Conservation (phyloP, 257 asterid species). For the Ballota nigra region DNA sequence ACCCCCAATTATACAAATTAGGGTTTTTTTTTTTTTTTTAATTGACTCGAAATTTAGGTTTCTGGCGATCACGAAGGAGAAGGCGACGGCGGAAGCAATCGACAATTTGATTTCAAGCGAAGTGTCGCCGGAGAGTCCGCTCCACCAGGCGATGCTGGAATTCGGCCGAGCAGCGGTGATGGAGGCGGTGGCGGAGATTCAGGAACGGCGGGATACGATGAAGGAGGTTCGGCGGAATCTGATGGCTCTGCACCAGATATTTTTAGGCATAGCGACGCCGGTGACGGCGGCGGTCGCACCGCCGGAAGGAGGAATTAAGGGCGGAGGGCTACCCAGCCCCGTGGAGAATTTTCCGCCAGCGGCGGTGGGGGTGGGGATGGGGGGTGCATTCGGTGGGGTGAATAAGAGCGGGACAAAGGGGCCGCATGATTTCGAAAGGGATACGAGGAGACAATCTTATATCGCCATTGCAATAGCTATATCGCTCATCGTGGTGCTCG, state of each 20-base stretch:
- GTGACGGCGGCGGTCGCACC: conserved; percentile 4
- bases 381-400: neutral
- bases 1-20: neutral
- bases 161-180: conserved; percentile 31
- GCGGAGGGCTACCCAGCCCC: conserved; percentile 27
- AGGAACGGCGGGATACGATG: conserved; percentile 50
- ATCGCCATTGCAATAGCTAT: conserved; percentile 36
- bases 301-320: conserved; percentile 7
- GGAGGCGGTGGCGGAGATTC: conserved; percentile 46
- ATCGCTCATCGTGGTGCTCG: conserved; percentile 2
- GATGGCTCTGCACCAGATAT: conserved; percentile 44
- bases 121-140: conserved; percentile 29
- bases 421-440: conserved; percentile 51
- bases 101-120: conserved; percentile 36
- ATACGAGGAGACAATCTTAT: conserved; percentile 44
- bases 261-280: conserved; percentile 46
- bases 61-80: conserved; percentile 36
- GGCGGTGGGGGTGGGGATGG: neutral
- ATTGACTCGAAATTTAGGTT: conserved; percentile 21
- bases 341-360: neutral
- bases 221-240: conserved; percentile 37
- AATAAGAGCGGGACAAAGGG: conserved; percentile 28
- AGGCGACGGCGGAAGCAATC: conserved; percentile 48
- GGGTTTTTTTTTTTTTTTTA: neutral
- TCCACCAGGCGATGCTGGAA: conserved; percentile 39